phyloP scores from a whole-genome alignment of 768 basidiomycete species.

The Amyloporia xantha region DNA sequence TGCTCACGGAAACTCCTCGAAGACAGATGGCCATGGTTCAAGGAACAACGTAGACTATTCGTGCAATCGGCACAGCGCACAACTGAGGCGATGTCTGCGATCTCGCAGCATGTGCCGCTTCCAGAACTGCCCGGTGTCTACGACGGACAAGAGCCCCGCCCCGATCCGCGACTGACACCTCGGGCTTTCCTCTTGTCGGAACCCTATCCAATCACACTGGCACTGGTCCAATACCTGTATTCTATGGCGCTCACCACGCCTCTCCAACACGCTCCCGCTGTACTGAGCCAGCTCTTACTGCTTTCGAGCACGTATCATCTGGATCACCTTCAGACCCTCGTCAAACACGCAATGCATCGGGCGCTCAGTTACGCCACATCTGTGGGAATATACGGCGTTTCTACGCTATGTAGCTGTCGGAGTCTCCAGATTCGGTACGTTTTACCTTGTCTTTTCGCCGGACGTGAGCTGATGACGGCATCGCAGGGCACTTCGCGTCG shows the following conservation, averaged over 20 bases:
- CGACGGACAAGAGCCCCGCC: conserved; percentile 42
- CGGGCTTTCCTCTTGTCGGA: conserved; percentile 79
- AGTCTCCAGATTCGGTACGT: conserved; percentile 83
- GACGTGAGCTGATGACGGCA: background rate
- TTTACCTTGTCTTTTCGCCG: conserved; percentile 6
- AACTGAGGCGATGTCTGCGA: conserved; percentile 52
- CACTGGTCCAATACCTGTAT: conserved; percentile 92
- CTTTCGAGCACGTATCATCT: conserved; percentile 81
- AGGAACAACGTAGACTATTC: conserved; percentile 56
- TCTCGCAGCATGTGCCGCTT: conserved; percentile 54
- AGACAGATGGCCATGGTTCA: conserved; percentile 96
- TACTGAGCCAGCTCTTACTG: conserved; percentile 80
- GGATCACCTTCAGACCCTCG: conserved; percentile 64
- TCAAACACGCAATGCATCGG: conserved; percentile 94
- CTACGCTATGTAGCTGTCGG: conserved; percentile 83
- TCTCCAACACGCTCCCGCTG: conserved; percentile 84
- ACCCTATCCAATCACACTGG: conserved; percentile 82
- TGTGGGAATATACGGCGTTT: conserved; percentile 92
- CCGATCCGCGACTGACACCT: conserved; percentile 77
- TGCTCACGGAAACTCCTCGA: conserved; percentile 83
- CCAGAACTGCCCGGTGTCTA: conserved; percentile 53
- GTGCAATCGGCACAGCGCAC: conserved; percentile 49
- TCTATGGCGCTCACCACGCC: conserved; percentile 81
- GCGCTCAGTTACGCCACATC: conserved; percentile 78
- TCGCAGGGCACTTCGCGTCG: conserved; percentile 67